These are phyloP conservation scores for Phialocephala sp. DNA, from an alignment of 2,329 filamentous ascomycete species.

Conservation along the genomic window DNA sequence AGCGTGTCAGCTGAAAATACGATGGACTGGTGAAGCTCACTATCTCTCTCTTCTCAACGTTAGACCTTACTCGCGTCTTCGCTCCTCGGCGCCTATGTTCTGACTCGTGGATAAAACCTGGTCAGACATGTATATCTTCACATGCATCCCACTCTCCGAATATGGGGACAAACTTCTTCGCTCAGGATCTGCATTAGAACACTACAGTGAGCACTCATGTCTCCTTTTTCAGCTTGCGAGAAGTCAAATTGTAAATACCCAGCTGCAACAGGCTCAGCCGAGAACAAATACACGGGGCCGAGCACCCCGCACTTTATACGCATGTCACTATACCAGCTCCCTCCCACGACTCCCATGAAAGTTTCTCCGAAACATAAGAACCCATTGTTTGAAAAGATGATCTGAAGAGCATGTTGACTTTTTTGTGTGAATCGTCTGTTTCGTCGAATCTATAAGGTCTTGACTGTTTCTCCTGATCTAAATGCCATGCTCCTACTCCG, in stretches of 20 bases:
- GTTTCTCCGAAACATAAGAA: neutral
- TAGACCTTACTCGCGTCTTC: neutral
- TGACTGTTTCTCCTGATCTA: constrained; percentile 9
- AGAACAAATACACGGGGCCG: neutral
- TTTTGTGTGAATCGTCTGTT: neutral
- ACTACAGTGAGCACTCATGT: neutral
- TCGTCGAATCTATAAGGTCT: neutral
- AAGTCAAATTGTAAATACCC: neutral
- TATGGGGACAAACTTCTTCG: neutral
- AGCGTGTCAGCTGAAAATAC: neutral
- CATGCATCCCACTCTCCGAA: neutral
- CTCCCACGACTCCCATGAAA: neutral
- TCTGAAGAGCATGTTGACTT: neutral
- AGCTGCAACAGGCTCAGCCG: neutral
- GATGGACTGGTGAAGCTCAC: neutral
- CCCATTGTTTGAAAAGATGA: constrained; percentile 10
- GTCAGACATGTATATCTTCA: neutral
- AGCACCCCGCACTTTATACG: constrained; percentile 7
- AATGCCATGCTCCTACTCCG: neutral
- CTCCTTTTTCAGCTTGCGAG: neutral
- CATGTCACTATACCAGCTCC: neutral
- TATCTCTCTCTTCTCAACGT: neutral
- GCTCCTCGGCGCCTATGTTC: neutral
- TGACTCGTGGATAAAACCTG: neutral
- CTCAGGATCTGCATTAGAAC: neutral